Base-by-base conservation (phyloP, 208 protist genomes). In the Wallacemonas sp. region DNA sequence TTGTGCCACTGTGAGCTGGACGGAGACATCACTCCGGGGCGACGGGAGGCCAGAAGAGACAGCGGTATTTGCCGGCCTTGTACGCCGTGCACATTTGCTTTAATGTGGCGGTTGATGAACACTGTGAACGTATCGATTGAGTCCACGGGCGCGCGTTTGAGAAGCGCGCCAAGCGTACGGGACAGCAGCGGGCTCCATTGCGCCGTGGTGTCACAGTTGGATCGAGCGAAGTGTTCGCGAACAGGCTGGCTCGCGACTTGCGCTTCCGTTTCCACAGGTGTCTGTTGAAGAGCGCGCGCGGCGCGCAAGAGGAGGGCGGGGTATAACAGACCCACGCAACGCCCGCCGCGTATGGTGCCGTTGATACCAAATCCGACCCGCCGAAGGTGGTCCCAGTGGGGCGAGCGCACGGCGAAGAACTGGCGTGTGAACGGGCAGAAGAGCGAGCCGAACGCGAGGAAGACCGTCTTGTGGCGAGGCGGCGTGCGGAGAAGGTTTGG, bases 341-440 rank as follows among this genome's bases (percentile, higher is more conserved):
- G 38, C n/a, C 79, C 76, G 15, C 66, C 33, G 2, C 36, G 71
- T 53, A 80, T 41, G 27, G 30, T 26, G 12, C 29, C 32, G 55
- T 73, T 54, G 17, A 82, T 34, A 15, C 67, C 74, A 54, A 91
- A 86, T 1, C 85, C 81, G n/a, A 70, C 76, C 2, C 39, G 22
- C 8, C 27, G 21, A 8, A 91, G 73, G 15, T 78, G 71, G 3
- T 50, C 6, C 85, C 81, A 91, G 64, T 84, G 85, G 9, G 76
- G 58, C 0, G 79, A 86, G 53, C 57, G 48, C 24, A 84, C 33
- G 17, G 79, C 76, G 21, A 86, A 39, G 29, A 79, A 86, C 54
- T 85, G 73, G 21, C 54, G 55, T 13, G 81, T 88, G 67, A 91
- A 88, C 15, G 81, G 76, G 59, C 81, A 91, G 46, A 79, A 78